Evolutionary conservation across 441 rosid genomes (phyloP), one percentile per base, ranked within the genome.

Genomic region (Mallotus repandus): DNA sequence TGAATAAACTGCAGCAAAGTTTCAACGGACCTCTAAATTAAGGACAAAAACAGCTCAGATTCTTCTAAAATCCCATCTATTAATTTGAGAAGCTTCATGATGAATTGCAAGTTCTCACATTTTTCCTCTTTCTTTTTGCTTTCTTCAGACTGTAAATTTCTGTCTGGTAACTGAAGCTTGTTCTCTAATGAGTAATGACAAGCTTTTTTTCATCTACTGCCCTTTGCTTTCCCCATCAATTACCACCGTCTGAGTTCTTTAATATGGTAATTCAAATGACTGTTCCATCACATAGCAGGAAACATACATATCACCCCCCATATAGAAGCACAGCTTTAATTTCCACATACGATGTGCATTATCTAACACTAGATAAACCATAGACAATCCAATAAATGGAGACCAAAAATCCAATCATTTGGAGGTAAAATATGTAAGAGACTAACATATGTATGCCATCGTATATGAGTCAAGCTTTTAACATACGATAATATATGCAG

Each of bases 331-430:
- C 8, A 58, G 4, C 46, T 59, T 25, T 25, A 25, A 29, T 25
- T 70, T 29, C 66, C 55, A 68, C 21, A 35, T 29, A 29, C 15
- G 18, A 62, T 16, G 19, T 21, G 22, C 7, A 43, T 62, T 46
- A 22, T 59, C 29, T 29, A n/a, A 45, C 49, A 14, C 9, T 12
- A 57, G 16, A 12, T 25, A 32, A 71, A 7, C 16, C 15, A 38
- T 21, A 66, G 56, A 71, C 49, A 46, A 60, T 71, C 32, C 48
- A 49, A 18, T 3, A 0, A 5, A 46, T 16, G 63, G 45, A 67
- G 12, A 66, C 13, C 65, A 48, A 32, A 18, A 14, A 21, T 41
- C 66, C 50, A 56, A 14, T 22, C 63, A 75, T 53, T 70, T 45
- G 16, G 22, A 70, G n/a, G 4, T 4, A 19, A 57, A 43, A 57